phyloP scores from a whole-genome alignment of 2,329 filamentous ascomycete genomes.

The Oidium heveae region DNA sequence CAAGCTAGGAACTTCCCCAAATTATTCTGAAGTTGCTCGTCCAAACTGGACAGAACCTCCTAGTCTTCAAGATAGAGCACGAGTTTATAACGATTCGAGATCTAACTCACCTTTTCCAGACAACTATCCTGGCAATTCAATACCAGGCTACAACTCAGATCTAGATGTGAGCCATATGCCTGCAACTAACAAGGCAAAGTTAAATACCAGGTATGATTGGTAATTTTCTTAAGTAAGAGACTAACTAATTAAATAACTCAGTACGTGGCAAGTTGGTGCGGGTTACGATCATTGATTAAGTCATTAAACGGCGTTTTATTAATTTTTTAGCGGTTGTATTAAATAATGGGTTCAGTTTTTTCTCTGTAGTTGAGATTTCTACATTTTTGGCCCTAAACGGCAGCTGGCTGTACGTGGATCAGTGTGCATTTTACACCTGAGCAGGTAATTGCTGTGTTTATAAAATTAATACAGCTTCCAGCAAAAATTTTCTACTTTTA shows the following conservation, averaged over 20 bases:
- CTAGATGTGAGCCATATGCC: conserved; percentile 18
- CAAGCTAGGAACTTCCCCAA: too few species aligned
- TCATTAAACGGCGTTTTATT: conserved; percentile 10
- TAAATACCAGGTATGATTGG: conserved; percentile 20
- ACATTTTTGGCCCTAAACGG: conserved; percentile 3
- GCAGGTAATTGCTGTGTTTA: too few species aligned
- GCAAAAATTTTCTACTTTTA: too few species aligned
- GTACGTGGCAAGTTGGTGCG: conserved; percentile 30
- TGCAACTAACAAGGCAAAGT: conserved; percentile 17
- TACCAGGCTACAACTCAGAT: conserved; percentile 15
- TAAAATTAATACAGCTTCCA: too few species aligned
- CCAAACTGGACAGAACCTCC: conserved; percentile 16
- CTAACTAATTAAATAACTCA: conserved; percentile 7
- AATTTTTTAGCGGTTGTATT: conserved; percentile 5
- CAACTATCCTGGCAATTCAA: conserved; percentile 10
- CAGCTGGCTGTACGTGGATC: conserved; percentile 9
- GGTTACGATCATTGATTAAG: conserved; percentile 25
- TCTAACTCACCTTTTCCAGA: conserved; percentile 9
- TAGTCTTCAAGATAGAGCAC: conserved; percentile 10
- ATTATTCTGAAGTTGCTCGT: conserved; percentile 25
- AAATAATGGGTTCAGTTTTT: conserved; percentile 9
- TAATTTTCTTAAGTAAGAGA: too few species aligned
- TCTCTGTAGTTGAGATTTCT: conserved; percentile 10
- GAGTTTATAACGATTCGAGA: conserved; percentile 7
- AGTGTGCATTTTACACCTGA: too few species aligned